phyloP scores from a whole-genome alignment of 169 alveolate species.

The Cryptosporidium baileyi region DNA sequence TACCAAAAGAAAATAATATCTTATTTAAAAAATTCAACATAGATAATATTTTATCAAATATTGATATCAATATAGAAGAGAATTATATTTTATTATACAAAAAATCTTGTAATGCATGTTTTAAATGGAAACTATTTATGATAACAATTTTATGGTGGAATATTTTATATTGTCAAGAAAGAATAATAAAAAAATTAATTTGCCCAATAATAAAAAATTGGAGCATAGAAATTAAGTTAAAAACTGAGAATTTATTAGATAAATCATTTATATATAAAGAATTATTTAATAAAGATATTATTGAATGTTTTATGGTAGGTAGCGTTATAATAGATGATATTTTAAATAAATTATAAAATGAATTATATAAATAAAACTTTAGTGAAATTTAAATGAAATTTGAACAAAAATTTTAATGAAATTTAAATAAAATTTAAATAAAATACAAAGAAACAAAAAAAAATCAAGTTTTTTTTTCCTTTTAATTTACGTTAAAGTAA shows the following conservation, averaged over 20 bases:
- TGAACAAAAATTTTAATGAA: too few species aligned
- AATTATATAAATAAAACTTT: too few species aligned
- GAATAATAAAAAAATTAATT: not conserved
- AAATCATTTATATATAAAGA: not conserved
- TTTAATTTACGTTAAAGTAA: too few species aligned
- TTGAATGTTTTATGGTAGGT: not conserved
- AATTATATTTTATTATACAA: not conserved
- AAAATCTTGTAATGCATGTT: not conserved
- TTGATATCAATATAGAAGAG: not conserved
- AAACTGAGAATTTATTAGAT: not conserved
- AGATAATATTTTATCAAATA: too few species aligned
- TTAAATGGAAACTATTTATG: conserved; percentile 10
- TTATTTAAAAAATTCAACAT: too few species aligned
- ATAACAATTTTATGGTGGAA: conserved; percentile 23
- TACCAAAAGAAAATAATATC: too few species aligned
- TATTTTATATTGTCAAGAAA: not conserved
- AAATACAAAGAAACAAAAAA: too few species aligned
- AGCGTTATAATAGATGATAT: not conserved
- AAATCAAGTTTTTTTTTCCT: too few species aligned
- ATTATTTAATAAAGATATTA: not conserved
- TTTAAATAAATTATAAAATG: too few species aligned
- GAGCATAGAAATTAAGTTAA: conserved; percentile 1
- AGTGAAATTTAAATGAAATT: too few species aligned
- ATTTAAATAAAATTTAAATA: too few species aligned
- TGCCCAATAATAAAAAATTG: conserved; percentile 26